Evolutionary conservation across 164 flowering plant species (phyloP).

Genomic region (Vitis vinifera): ASM3070453v1 NC_081818.1:23884001-23884500

Average conservation of each 20-base stretch:
- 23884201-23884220: constrained; percentile 81
- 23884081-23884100: constrained; percentile 60
- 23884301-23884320: not conserved
- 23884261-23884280: not conserved
- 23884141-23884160: constrained; percentile 96
- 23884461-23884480: too few species aligned
- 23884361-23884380: too few species aligned
- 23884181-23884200: constrained; percentile 58
- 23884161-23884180: constrained; percentile 85
- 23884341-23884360: too few species aligned
- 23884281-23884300: not conserved
- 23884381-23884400: too few species aligned
- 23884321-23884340: too few species aligned
- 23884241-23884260: constrained; percentile 53
- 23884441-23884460: too few species aligned
- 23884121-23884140: constrained; percentile 68
- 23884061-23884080: constrained; percentile 71
- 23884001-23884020: too few species aligned
- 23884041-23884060: not conserved
- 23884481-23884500: not conserved
- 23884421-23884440: too few species aligned
- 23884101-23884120: constrained; percentile 44
- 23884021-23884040: too few species aligned
- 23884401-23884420: too few species aligned
- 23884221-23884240: constrained; percentile 63